These are phyloP conservation scores for Eutypa lata DNA, from an alignment of 2,329 filamentous ascomycete species.

Conservation along the genomic window DNA sequence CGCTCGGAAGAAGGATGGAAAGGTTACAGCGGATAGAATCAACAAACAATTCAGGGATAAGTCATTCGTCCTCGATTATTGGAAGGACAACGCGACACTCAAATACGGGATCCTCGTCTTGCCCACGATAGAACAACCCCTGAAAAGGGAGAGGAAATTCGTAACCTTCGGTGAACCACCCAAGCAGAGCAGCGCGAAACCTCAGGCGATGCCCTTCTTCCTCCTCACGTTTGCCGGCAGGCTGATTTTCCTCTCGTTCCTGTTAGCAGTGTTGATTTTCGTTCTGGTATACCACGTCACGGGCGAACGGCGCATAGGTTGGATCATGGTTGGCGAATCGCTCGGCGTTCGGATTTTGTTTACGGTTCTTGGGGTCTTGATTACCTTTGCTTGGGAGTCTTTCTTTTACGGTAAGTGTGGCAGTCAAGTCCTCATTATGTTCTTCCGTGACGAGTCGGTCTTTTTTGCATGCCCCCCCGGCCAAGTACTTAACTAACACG, in stretches of 20 bases:
- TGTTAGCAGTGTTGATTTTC: constrained; percentile 19
- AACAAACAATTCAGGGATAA: constrained; percentile 22
- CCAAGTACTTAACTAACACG: neutral
- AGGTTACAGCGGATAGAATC: constrained; percentile 6
- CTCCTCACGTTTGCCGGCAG: constrained; percentile 23
- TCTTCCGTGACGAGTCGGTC: too few species aligned
- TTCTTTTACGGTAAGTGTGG: constrained; percentile 32
- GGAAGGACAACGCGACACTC: constrained; percentile 15
- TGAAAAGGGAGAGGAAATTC: constrained; percentile 7
- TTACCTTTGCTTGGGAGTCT: constrained; percentile 31
- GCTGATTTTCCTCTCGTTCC: constrained; percentile 19
- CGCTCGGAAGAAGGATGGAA: constrained; percentile 5
- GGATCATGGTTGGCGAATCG: constrained; percentile 24
- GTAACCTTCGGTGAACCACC: constrained; percentile 2
- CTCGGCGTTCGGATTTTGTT: constrained; percentile 36
- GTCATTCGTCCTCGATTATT: constrained; percentile 15
- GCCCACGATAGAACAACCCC: constrained; percentile 10
- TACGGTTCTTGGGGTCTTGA: constrained; percentile 30
- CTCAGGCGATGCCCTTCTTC: constrained; percentile 21
- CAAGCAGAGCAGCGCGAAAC: neutral
- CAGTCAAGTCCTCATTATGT: too few species aligned
- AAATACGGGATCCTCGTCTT: constrained; percentile 22
- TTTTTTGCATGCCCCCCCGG: neutral
- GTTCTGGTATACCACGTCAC: constrained; percentile 28
- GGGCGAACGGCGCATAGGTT: constrained; percentile 13